A percentile compares a stretch with the other conserved stretches of the same genome.
phyloP scores from a whole-genome alignment of 352 stramenopile species.

The Phytophthora idaei region DNA sequence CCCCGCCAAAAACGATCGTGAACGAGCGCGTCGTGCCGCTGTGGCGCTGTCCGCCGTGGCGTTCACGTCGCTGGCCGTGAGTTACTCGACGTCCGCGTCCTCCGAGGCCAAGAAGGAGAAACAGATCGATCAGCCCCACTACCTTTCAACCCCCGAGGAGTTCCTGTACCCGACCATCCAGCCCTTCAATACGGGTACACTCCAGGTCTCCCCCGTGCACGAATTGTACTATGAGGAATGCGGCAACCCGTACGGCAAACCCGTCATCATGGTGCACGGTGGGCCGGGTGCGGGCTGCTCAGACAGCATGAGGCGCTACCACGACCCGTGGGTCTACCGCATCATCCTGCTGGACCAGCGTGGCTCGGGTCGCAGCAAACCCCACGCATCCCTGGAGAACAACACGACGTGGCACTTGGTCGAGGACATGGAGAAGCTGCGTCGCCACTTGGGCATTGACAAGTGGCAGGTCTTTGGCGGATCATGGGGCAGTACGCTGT shows the following conservation, averaged over 20 bases:
- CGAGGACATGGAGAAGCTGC: constrained; percentile 93
- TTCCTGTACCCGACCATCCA: constrained; percentile 86
- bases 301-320: constrained; percentile 90
- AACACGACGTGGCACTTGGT: constrained; percentile 94
- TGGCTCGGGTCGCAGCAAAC: constrained; percentile 88
- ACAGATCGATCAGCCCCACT: constrained; percentile 32
- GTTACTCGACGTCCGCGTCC: constrained; percentile 33
- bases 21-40: constrained; percentile 15
- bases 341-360: constrained; percentile 96
- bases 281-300: constrained; percentile 92
- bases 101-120: constrained; percentile 25
- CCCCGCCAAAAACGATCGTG: constrained; percentile 21
- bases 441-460: constrained; percentile 85
- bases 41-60: constrained; percentile 35
- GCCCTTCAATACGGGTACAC: constrained; percentile 79
- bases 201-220: constrained; percentile 86
- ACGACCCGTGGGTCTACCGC: constrained; percentile 91
- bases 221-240: constrained; percentile 93
- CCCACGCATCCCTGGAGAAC: constrained; percentile 85
- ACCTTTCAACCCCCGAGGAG: constrained; percentile 58
- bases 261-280: constrained; percentile 95
- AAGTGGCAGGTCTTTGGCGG: constrained; percentile 95
- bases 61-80: constrained; percentile 30
- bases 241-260: constrained; percentile 86
- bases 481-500: constrained; percentile 94